Evolutionary conservation across 1,139 yeast genomes (phyloP).

Genomic region (Taphrina deformans): DNA sequence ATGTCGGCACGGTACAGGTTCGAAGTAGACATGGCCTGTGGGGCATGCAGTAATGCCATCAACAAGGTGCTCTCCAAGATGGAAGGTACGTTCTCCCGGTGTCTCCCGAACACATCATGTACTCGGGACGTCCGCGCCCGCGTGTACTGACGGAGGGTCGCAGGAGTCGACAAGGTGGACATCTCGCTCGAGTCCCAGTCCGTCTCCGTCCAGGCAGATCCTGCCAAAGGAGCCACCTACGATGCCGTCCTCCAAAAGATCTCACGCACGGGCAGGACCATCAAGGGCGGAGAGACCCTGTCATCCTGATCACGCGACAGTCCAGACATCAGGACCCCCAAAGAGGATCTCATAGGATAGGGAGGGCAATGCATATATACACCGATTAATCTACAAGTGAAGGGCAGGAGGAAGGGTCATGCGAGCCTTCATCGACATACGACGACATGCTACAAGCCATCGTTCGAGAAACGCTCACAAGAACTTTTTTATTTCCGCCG

Average conservation of each 20-base stretch:
- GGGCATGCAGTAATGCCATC: conserved; percentile 84
- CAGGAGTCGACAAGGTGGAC: conserved; percentile 65
- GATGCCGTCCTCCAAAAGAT: conserved; percentile 78
- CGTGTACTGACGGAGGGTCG: not conserved
- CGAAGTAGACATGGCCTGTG: conserved; percentile 44
- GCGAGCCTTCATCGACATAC: no score
- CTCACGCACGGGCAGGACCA: conserved; percentile 86
- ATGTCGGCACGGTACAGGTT: conserved; percentile 41
- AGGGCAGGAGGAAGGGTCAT: no score
- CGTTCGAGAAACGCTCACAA: no score
- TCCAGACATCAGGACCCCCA: no score
- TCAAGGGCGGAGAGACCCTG: conserved; percentile 59
- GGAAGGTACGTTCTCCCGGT: conserved; percentile 49
- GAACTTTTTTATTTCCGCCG: no score
- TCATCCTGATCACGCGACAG: not conserved
- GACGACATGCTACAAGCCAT: no score
- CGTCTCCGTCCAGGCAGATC: conserved; percentile 70
- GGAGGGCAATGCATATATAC: no score
- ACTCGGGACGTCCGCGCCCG: not conserved
- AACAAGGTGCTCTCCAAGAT: conserved; percentile 70
- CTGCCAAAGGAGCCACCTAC: conserved; percentile 53
- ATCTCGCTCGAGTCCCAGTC: conserved; percentile 78
- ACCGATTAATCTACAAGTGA: no score
- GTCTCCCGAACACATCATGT: not conserved
- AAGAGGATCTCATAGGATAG: no score